Base-by-base conservation (phyloP, 306 rosid species). In the Nissolia schottii region DNA sequence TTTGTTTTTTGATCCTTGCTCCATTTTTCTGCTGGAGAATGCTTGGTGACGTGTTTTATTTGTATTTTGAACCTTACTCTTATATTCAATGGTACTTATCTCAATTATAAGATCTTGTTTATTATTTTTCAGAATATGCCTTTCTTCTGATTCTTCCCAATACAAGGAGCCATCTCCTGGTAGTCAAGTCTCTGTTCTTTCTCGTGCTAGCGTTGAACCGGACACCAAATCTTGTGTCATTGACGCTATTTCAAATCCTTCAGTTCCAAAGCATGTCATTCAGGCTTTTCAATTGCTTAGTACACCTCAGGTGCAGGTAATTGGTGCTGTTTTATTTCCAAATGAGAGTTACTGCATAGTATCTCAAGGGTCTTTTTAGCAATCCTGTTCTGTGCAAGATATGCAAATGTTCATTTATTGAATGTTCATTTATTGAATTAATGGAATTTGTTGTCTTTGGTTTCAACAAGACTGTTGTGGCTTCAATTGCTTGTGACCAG, bases 401-500 rank as follows among this genome's bases (percentile, higher is more conserved):
- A 19, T 25, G 1, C 56, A 28, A 20, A 16, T 64, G 13, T 40
- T 59, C 23, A 13, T 67, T 55, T 24, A 19, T 48, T 80, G 15
- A 8, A 18, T 22, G 13, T 28, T 38, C 18, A 28, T 32, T 34
- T 64, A 27, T 49, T 79, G 67, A 63, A 32, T 79, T 59, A 2
- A 64, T 40, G 16, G 6, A 28, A 14, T 57, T 56, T 5, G 18
- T 29, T 64, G 49, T 65, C 18, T 61, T 35, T 64, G 71, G 50
- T 43, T 77, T 77, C 71, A 34, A 49, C 49, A 79, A 94, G 97
- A 85, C 77, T 74, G 93, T 91, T 65, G 92, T 91, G 65, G 89
- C 92, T 32, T 94, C 99, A 29, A 48, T 94, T 73, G 83, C 87
- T 19, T 66, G 76, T n/a, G 99, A 94, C 63, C 77, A 80, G 1